Percentiles rank a stretch among this genome's conserved stretches.
Evolutionary conservation across 2,329 filamentous ascomycete species (phyloP).

Genomic region (Hypoxylon sp.): DNA sequence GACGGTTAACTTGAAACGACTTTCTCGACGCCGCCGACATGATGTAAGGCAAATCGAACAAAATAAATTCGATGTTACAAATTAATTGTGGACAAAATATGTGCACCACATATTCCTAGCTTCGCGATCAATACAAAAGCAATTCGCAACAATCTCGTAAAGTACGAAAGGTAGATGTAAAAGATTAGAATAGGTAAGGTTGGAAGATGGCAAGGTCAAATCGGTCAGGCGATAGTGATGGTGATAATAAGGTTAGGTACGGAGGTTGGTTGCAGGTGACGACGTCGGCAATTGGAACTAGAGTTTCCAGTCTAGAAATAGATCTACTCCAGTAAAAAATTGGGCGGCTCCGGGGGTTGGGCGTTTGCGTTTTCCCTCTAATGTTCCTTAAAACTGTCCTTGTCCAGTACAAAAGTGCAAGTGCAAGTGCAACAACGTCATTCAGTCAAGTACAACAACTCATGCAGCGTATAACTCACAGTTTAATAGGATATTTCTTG

Average conservation of each 20-base stretch:
- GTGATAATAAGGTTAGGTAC: slow-evolving; percentile 27
- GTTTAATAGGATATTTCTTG: no score
- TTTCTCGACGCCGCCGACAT: slow-evolving; percentile 63
- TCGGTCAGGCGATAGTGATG: slow-evolving; percentile 34
- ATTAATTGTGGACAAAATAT: slow-evolving; percentile 15
- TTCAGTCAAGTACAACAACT: slow-evolving; percentile 15
- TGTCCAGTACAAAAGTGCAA: not conserved
- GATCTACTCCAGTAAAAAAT: no score
- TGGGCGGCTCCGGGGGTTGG: slow-evolving; percentile 30
- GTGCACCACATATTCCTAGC: slow-evolving; percentile 26
- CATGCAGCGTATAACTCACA: no score
- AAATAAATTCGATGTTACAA: slow-evolving; percentile 20
- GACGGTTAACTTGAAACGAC: slow-evolving; percentile 53
- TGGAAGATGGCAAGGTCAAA: slow-evolving; percentile 6
- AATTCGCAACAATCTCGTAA: no score
- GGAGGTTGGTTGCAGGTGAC: slow-evolving; percentile 21
- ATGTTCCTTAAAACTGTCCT: not conserved
- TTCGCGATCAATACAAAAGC: slow-evolving; percentile 2
- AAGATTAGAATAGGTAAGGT: not conserved
- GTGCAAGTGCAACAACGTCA: slow-evolving; percentile 27
- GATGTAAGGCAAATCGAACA: slow-evolving; percentile 34
- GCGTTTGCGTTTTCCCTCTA: slow-evolving; percentile 29
- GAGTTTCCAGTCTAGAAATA: slow-evolving; percentile 26
- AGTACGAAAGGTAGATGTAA: no score
- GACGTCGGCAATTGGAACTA: slow-evolving; percentile 33